Evolutionary conservation across 2,329 filamentous ascomycete species (phyloP).

Genomic region (Pezicula carpinea): DNA sequence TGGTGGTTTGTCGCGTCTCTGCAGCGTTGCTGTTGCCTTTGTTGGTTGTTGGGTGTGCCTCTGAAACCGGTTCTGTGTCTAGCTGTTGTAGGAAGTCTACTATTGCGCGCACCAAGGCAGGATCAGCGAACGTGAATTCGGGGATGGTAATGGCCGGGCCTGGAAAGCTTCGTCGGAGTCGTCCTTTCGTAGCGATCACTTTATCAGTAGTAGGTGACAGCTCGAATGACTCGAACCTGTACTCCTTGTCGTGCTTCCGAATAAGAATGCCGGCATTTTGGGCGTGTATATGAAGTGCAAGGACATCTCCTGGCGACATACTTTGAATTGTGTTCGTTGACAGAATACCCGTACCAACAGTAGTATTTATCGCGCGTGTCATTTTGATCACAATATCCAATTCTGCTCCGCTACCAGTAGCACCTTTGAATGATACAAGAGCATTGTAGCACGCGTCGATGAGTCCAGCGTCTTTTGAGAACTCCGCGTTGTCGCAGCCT

Average conservation of each 20-base stretch:
- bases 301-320: conserved; percentile 12
- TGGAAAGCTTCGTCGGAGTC: conserved; percentile 39
- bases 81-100: conserved; percentile 14
- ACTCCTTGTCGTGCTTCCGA: conserved; percentile 18
- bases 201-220: conserved; percentile 34
- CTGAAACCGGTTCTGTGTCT: conserved; percentile 10
- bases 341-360: conserved; percentile 2
- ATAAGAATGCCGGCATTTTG: conserved; percentile 43
- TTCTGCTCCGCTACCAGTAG: conserved; percentile 2
- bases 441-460: conserved; percentile 2
- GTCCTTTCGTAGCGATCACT: conserved; percentile 32
- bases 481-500: conserved; percentile 22
- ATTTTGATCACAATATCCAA: not conserved
- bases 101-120: conserved; percentile 9
- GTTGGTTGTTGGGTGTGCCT: conserved; percentile 2
- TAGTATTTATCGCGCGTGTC: no score
- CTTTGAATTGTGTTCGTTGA: conserved; percentile 5
- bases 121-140: conserved; percentile 16
- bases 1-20: conserved; percentile 42
- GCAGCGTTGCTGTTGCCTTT: conserved; percentile 29
- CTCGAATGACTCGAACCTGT: conserved; percentile 39
- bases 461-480: not conserved
- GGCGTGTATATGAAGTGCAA: conserved; percentile 35
- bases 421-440: conserved; percentile 4
- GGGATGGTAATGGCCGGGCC: conserved; percentile 30